phyloP scores from a whole-genome alignment of 495 filamentous ascomycete species.

The Neurospora sp. region DNA sequence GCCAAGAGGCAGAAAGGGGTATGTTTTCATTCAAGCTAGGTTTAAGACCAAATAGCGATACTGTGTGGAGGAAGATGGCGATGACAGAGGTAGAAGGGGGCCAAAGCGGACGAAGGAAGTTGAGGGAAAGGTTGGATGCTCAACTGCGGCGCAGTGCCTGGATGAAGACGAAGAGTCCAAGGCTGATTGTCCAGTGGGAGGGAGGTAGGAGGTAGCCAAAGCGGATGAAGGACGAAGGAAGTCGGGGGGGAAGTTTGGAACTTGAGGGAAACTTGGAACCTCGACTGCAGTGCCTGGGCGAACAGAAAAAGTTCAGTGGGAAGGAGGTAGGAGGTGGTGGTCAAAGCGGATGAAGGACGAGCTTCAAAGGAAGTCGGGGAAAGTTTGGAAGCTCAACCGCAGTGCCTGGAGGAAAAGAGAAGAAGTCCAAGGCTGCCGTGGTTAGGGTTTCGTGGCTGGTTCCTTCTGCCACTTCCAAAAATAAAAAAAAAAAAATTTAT shows the following conservation, averaged over 20 bases:
- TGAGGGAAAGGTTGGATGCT: background rate
- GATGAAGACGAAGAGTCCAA: background rate
- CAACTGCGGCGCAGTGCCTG: background rate
- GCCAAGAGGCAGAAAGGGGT: background rate
- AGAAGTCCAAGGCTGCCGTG: background rate
- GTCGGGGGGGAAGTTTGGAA: no score
- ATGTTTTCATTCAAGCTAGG: background rate
- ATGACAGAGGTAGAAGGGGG: background rate
- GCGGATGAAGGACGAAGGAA: background rate
- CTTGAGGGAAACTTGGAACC: no score
- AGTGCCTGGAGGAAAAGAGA: background rate
- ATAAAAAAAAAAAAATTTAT: background rate
- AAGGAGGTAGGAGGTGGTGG: no score
- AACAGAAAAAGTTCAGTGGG: no score
- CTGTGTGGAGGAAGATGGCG: background rate
- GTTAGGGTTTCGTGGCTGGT: background rate
- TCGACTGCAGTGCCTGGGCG: no score
- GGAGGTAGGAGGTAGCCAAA: background rate
- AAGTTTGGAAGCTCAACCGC: background rate
- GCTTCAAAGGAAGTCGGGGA: background rate
- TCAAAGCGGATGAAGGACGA: background rate
- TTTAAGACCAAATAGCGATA: background rate
- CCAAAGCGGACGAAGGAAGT: background rate
- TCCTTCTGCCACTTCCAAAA: background rate
- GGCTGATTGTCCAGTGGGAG: background rate